Evolutionary conservation across 2,329 filamentous ascomycete species (phyloP).

Genomic region (Verticillium nubilum): DNA sequence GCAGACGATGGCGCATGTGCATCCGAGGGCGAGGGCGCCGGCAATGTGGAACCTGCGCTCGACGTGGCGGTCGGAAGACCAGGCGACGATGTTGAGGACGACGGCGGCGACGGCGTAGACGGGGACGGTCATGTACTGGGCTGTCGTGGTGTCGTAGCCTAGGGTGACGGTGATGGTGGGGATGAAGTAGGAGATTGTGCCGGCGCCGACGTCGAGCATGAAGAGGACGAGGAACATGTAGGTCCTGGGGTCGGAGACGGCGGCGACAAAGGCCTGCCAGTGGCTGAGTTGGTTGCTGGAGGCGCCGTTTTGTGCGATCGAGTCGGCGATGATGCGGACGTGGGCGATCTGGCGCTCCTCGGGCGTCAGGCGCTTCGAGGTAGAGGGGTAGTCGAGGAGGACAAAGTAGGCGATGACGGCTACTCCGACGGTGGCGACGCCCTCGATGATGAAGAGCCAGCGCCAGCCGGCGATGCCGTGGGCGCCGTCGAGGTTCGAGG

Average conservation of each 20-base stretch:
- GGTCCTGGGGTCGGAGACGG: conserved; percentile 41
- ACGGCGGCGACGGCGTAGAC: conserved; percentile 35
- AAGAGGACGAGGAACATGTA: conserved; percentile 51
- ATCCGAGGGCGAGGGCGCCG: conserved; percentile 43
- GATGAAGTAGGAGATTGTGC: conserved; percentile 62
- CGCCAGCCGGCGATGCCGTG: conserved; percentile 17
- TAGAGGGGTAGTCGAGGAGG: conserved; percentile 60
- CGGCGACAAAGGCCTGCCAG: conserved; percentile 22
- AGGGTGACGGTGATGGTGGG: conserved; percentile 58
- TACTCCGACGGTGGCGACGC: conserved; percentile 32
- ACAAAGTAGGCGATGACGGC: conserved; percentile 26
- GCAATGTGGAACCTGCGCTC: conserved; percentile 55
- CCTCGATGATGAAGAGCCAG: conserved; percentile 29
- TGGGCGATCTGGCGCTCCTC: conserved; percentile 56
- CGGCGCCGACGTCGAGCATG: conserved; percentile 43
- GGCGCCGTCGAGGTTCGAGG: conserved; percentile 30
- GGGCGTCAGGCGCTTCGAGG: conserved; percentile 51
- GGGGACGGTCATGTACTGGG: conserved; percentile 51
- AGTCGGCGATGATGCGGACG: conserved; percentile 39
- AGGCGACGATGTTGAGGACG: conserved; percentile 49
- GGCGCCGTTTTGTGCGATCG: conserved; percentile 29
- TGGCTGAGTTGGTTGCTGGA: conserved; percentile 37
- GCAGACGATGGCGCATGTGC: conserved; percentile 30
- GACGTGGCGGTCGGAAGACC: conserved; percentile 44
- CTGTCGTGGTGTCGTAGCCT: conserved; percentile 46